A percentile compares a stretch with the other conserved stretches of the same genome.
Evolutionary conservation across 257 asterid genomes (phyloP).

Genomic region (Jacaranda mimosifolia): DNA sequence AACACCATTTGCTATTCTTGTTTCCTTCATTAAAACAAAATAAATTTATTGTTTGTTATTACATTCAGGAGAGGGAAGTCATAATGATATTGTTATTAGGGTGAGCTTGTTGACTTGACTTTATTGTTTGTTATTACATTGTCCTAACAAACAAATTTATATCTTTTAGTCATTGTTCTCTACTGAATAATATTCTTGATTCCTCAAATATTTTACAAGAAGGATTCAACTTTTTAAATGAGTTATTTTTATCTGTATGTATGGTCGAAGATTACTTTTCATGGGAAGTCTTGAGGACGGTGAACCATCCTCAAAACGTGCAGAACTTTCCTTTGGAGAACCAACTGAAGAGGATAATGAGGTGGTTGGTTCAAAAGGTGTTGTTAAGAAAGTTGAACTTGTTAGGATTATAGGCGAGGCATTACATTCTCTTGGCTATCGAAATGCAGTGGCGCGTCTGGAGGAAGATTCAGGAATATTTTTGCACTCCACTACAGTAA

Average conservation of each 20-base stretch:
- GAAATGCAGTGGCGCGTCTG: slow-evolving; percentile 50
- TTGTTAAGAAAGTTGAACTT: slow-evolving; percentile 40
- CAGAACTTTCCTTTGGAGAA: slow-evolving; percentile 51
- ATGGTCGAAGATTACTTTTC: slow-evolving; percentile 61
- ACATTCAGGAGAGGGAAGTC: too few species aligned
- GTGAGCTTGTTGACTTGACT: too few species aligned
- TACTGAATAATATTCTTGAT: slow-evolving; percentile 1
- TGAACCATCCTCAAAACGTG: slow-evolving; percentile 70
- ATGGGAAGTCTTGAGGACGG: slow-evolving; percentile 70
- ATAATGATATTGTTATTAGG: too few species aligned
- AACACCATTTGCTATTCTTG: too few species aligned
- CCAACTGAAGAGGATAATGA: slow-evolving; percentile 47
- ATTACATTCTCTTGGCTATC: slow-evolving; percentile 65
- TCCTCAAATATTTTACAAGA: neutral
- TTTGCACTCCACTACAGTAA: slow-evolving; percentile 52
- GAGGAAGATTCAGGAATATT: slow-evolving; percentile 65
- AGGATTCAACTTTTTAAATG: too few species aligned
- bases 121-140: too few species aligned
- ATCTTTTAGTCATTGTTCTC: neutral
- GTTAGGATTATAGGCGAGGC: slow-evolving; percentile 54
- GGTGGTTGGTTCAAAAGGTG: slow-evolving; percentile 61
- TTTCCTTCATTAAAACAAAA: too few species aligned
- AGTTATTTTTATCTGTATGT: too few species aligned
- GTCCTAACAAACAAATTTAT: too few species aligned
- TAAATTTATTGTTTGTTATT: too few species aligned